phyloP scores from a whole-genome alignment of 2,329 filamentous ascomycete species.

The Mollisiaceae sp. region DNA sequence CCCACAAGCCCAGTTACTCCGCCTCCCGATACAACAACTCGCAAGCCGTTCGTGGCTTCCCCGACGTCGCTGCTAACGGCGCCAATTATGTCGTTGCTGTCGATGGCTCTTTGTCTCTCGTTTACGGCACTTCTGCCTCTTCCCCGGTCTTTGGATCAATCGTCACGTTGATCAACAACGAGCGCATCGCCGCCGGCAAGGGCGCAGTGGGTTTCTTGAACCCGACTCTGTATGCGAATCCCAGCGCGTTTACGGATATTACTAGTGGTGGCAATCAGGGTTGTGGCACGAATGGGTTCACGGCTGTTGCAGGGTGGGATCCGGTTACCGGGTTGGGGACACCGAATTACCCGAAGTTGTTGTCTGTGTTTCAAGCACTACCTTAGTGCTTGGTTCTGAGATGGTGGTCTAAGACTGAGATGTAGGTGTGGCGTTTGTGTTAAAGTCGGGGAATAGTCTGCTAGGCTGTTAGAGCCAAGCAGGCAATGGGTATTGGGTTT shows the following conservation, averaged over 20 bases:
- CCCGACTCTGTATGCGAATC: constrained; percentile 36
- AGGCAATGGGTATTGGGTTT: too few species aligned
- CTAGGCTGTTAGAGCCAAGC: too few species aligned
- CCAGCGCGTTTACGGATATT: constrained; percentile 39
- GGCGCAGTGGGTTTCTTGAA: constrained; percentile 46
- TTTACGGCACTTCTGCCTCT: constrained; percentile 54
- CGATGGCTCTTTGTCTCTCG: constrained; percentile 48
- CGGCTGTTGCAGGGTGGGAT: constrained; percentile 41
- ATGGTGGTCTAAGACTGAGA: background rate
- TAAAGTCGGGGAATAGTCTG: too few species aligned
- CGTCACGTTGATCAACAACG: constrained; percentile 49
- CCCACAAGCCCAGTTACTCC: constrained; percentile 4
- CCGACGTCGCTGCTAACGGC: constrained; percentile 45
- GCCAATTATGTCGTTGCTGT: constrained; percentile 51
- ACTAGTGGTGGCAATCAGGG: constrained; percentile 36
- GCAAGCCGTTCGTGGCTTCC: constrained; percentile 23
- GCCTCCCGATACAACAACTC: constrained; percentile 18
- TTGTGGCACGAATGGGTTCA: constrained; percentile 44
- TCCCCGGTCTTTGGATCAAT: constrained; percentile 62
- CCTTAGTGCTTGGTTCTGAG: constrained; percentile 7
- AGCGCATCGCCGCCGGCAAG: constrained; percentile 42
- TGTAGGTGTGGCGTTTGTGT: too few species aligned
- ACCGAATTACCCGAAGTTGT: constrained; percentile 55
- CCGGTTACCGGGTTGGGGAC: constrained; percentile 49
- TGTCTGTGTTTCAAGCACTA: constrained; percentile 31